phyloP scores from a whole-genome alignment of 2,329 filamentous ascomycete genomes.

The Colletotrichum navitas region DNA sequence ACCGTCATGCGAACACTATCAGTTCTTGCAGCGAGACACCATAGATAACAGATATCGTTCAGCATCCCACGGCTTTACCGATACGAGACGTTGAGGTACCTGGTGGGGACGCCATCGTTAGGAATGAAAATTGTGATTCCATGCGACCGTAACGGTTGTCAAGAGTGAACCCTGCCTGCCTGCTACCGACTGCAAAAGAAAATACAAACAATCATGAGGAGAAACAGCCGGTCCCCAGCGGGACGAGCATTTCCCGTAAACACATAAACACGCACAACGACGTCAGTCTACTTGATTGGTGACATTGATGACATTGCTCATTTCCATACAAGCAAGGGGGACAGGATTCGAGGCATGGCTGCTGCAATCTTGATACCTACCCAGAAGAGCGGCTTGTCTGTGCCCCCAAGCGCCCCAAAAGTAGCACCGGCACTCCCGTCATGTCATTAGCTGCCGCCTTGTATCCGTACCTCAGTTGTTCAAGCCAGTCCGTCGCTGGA shows the following conservation, averaged over 20 bases:
- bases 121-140: constrained; percentile 36
- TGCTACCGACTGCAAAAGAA: background rate
- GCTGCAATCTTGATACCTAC: constrained; percentile 18
- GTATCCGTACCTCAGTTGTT: too few species aligned
- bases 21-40: background rate
- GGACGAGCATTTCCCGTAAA: background rate
- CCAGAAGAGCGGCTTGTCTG: constrained; percentile 24
- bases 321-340: constrained; percentile 16
- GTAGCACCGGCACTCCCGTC: constrained; percentile 25
- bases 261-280: background rate
- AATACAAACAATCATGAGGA: constrained; percentile 4
- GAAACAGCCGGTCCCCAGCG: background rate
- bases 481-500: background rate
- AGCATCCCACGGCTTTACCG: constrained; percentile 8
- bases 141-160: constrained; percentile 15
- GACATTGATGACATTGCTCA: constrained; percentile 19
- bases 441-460: constrained; percentile 37
- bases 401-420: constrained; percentile 17
- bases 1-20: constrained; percentile 16
- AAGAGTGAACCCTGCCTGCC: constrained; percentile 10
- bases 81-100: constrained; percentile 39
- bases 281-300: background rate
- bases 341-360: constrained; percentile 7
- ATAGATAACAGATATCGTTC: background rate
- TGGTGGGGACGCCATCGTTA: constrained; percentile 21